Evolutionary conservation across 176 grass and related monocot species (phyloP).

Genomic region (Dactylis glomerata): DNA sequence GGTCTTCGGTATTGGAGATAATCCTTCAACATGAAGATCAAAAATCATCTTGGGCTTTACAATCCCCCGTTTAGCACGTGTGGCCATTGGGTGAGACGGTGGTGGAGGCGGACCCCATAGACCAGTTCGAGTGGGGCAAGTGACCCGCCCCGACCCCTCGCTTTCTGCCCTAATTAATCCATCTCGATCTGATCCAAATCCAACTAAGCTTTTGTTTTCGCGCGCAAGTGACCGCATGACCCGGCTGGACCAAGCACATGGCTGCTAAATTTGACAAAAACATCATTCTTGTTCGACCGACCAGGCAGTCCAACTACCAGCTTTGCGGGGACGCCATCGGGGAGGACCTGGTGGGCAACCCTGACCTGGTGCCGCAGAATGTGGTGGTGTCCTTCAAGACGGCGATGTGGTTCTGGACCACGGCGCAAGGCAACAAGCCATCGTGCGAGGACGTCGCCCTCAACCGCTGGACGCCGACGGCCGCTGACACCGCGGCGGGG

Average conservation of each 20-base stretch:
- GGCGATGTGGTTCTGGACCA: neutral
- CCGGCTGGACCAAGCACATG: neutral
- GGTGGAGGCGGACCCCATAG: too few species aligned
- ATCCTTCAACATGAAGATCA: too few species aligned
- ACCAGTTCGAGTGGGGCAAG: too few species aligned
- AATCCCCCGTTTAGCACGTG: too few species aligned
- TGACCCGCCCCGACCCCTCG: too few species aligned
- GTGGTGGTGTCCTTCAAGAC: neutral
- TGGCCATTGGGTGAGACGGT: too few species aligned
- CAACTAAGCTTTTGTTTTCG: neutral
- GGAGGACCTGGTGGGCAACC: neutral
- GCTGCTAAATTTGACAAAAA: neutral
- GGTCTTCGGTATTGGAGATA: too few species aligned
- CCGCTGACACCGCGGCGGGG: neutral
- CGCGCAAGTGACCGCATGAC: neutral
- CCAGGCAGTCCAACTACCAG: neutral
- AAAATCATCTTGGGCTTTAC: too few species aligned
- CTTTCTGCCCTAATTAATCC: too few species aligned
- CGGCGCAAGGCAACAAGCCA: neutral
- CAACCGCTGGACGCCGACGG: neutral
- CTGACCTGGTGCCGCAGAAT: neutral
- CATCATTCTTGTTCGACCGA: neutral
- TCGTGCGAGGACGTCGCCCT: neutral
- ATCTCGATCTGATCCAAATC: neutral
- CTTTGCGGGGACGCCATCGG: neutral